Conservation (phyloP, 1,284 basidiomycete genomes). For the Exsudoporus floridanus region DNA sequence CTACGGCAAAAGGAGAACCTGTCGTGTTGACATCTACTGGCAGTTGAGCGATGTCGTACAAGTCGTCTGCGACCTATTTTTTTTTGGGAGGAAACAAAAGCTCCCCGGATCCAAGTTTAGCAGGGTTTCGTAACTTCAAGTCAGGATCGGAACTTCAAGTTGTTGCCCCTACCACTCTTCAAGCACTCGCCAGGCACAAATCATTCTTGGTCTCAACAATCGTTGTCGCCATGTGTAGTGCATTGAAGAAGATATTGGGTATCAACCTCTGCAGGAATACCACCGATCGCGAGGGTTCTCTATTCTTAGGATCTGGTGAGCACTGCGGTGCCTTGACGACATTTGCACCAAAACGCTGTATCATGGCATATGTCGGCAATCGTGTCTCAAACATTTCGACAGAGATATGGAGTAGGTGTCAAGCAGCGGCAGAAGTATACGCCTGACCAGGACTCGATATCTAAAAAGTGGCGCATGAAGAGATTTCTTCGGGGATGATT, state of each 20-base stretch:
- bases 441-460: neutral
- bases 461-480: constrained; percentile 24
- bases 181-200: neutral
- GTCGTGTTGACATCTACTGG: too few species aligned
- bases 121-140: neutral
- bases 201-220: neutral
- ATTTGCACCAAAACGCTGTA: neutral
- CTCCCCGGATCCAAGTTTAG: too few species aligned
- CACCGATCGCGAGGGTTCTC: neutral
- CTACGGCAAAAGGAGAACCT: too few species aligned
- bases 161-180: too few species aligned
- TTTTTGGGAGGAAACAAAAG: too few species aligned
- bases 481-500: constrained; percentile 12
- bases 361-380: constrained; percentile 32
- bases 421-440: neutral
- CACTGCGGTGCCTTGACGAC: neutral
- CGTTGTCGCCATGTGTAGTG: constrained; percentile 12
- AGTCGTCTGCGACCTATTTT: too few species aligned
- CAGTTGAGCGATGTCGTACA: too few species aligned
- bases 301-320: constrained; percentile 32
- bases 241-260: constrained; percentile 12
- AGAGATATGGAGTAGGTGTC: constrained; percentile 28
- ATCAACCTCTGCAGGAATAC: neutral
- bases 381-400: constrained; percentile 19
- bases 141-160: neutral